Base-by-base conservation (phyloP, 2,329 filamentous ascomycete genomes). In the Aspergillus sp. region DNA sequence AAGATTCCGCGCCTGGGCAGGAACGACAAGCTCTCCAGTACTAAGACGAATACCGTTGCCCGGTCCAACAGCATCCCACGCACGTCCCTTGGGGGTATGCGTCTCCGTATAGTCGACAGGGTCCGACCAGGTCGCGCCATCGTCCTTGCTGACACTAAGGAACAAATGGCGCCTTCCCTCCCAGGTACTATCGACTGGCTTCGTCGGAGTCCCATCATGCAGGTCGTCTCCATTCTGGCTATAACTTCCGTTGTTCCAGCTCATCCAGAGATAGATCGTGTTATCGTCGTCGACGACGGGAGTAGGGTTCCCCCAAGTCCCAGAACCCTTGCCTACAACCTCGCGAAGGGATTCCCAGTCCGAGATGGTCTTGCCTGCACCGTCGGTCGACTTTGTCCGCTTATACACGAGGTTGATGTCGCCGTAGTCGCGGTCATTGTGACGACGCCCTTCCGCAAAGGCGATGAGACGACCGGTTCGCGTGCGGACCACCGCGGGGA, bases 371-470 rank as follows among this genome's bases (percentile, higher is more conserved):
- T 61, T 63, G 50, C 71, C 71, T 46, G 69, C 49, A 54, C 67
- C 63, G 46, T 46, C 60, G n/a, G 57, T 61, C 0, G 69, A 67
- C 64, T 69, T 69, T 43, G 68, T 70, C 30, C 68, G 69, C 62
- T 71, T 73, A 57, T 69, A 70, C 30, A 73, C 70, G n/a, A 72
- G 63, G 52, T 71, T 71, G 64, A 73, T 71, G 59, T 73, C 69
- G 49, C 69, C 71, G 47, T 60, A 72, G 47, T 73, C 70, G 11
- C 63, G 62, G 63, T 71, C 71, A 46, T 68, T 66, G 54, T 69
- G 64, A 13, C 66, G 65, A 52, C 68, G 68, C 34, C 70, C 71
- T 59, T 72, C 69, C 19, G 69, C 70, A 55, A 72, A 73, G 25
- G 69, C 70, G 41, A 73, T 63, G 22, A 72, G 65, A 7, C 70